Base-by-base conservation (phyloP, 2,329 filamentous ascomycete genomes). In the Penicillium janthinellum region DNA sequence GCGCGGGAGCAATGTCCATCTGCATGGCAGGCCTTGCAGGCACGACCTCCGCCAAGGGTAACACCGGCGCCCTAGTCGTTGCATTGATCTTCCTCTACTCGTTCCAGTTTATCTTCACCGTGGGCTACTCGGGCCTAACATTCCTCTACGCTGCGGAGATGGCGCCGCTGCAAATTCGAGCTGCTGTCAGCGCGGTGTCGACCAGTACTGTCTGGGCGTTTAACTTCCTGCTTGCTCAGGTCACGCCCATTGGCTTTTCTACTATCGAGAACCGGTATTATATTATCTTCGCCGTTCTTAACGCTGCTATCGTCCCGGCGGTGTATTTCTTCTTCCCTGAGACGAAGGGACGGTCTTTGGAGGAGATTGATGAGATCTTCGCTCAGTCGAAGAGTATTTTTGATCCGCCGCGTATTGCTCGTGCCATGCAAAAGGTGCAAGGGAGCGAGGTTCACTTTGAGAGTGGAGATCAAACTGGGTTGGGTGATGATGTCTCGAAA, bases 81-180 rank as follows among this genome's bases (percentile, higher is more conserved):
- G 82, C 82, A 0, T 83, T 82, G 0, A 78, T 83, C 63, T 86
- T 86, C 71, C 79, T 87, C 51, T 87, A 84, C 71, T 71, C 85
- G 47, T 88, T 84, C 76, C 84, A 86, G 72, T 83, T 82, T 64
- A 86, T 87, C 71, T 82, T 86, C 45, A 83, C 83, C 0, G 82
- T 86, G 56, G 85, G 84, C 0, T 86, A 85, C 73, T 77, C 86
- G 0, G 84, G 85, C 1, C 79, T 83, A 44, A 86, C 85, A 64
- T 87, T 86, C 73, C 75, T 87, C 20, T 87, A 87, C 71, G 84
- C 83, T 58, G 82, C 84, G 0, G 84, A 87, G 67, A 76, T 86
- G n/a, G 83, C 84, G 0, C 84, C 71, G 1, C 59, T 73, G 14
- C 71, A 73, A 58, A 56, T 73, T 14, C 69, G 70, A 8, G 70